A percentile compares a stretch with the other conserved stretches of the same genome.
Evolutionary conservation across 2,329 filamentous ascomycete genomes (phyloP).

Genomic region (Trichoderma afroharzianum): DNA sequence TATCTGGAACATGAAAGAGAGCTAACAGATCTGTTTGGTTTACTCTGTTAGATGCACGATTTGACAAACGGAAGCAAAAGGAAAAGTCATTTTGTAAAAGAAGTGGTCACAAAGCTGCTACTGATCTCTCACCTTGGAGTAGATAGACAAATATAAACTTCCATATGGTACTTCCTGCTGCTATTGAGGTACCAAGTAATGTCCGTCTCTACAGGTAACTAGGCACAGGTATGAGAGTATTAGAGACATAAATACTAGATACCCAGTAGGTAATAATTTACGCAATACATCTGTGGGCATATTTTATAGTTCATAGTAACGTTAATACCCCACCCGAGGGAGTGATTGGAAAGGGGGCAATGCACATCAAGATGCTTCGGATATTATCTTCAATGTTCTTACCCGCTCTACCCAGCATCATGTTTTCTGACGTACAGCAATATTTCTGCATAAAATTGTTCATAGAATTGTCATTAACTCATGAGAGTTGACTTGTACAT

Average conservation of each 20-base stretch:
- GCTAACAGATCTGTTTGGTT: too few species aligned
- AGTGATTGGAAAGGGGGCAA: background rate
- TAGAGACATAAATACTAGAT: background rate
- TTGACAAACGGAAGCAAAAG: too few species aligned
- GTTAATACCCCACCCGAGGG: background rate
- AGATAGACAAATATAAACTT: background rate
- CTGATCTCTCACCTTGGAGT: background rate
- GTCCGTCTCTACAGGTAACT: background rate
- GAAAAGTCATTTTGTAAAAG: background rate
- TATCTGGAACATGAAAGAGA: too few species aligned
- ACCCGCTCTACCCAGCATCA: too few species aligned
- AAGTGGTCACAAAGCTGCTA: background rate
- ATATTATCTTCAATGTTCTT: too few species aligned
- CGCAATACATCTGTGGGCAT: background rate
- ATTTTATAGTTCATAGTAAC: background rate
- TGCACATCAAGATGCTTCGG: background rate
- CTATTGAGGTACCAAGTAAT: background rate
- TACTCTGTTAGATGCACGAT: too few species aligned
- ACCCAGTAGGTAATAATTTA: background rate
- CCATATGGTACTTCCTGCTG: background rate
- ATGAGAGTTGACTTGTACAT: too few species aligned
- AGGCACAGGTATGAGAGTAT: background rate
- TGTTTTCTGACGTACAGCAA: too few species aligned
- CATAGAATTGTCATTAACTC: too few species aligned
- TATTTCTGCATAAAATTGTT: too few species aligned